These are phyloP conservation scores for Mycena polygramma DNA, from an alignment of 768 basidiomycete genomes.

Conservation along the genomic window DNA sequence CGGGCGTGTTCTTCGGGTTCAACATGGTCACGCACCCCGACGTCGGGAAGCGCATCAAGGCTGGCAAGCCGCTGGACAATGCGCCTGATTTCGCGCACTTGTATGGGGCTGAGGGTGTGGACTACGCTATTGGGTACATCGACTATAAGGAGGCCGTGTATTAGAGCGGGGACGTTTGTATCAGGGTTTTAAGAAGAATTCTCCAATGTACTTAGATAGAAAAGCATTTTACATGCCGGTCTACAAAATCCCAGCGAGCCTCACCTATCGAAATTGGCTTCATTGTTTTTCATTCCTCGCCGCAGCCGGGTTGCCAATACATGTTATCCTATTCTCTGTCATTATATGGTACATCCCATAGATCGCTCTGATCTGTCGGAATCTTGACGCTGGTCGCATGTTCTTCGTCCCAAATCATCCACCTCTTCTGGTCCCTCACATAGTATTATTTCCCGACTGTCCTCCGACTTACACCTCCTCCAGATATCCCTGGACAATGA, in stretches of 20 bases:
- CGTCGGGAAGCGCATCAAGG: conserved; percentile 51
- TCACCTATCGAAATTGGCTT: too few species aligned
- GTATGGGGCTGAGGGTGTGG: conserved; percentile 41
- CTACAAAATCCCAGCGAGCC: too few species aligned
- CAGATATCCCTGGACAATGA: conserved; percentile 94
- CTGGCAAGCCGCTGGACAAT: conserved; percentile 53
- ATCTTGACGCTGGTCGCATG: too few species aligned
- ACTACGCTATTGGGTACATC: conserved; percentile 50
- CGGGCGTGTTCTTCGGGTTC: conserved; percentile 54
- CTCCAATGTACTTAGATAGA: too few species aligned
- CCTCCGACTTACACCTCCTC: conserved; percentile 73
- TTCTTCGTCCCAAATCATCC: too few species aligned
- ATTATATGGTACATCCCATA: too few species aligned
- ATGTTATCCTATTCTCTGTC: too few species aligned
- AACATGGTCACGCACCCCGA: conserved; percentile 57
- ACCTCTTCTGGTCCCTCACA: neutral
- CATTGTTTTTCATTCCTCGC: too few species aligned
- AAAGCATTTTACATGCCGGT: too few species aligned
- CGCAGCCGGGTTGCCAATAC: too few species aligned
- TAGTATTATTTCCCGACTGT: neutral
- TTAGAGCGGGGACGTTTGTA: neutral
- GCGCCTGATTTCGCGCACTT: conserved; percentile 45
- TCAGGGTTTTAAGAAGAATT: too few species aligned
- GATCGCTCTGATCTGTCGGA: too few species aligned
- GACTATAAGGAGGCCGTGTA: conserved; percentile 50